Base-by-base conservation (phyloP, 352 stramenopile genomes). In the Pythium brassicae region DNA sequence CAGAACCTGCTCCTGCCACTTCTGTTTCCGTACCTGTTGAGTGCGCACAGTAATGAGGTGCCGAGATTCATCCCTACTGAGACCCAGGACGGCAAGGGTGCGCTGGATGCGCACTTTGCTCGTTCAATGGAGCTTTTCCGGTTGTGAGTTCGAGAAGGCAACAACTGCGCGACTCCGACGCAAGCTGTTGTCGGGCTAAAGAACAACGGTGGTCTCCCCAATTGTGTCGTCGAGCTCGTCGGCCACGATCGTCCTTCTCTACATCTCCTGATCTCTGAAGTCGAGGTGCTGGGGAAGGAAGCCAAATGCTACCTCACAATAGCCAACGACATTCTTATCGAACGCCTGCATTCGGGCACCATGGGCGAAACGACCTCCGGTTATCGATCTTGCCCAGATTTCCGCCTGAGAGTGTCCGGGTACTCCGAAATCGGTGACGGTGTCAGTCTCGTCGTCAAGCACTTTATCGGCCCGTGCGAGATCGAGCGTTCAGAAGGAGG, bases 11-110 rank as follows among this genome's bases (percentile, higher is more conserved):
- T 65, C 14, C 4, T 72, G 0, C 22, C 55, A 22, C 2, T 73
- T 2, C 17, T 66, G 4, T 8, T 74, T 4, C 61, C 64, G 2
- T 61, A 61, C 27, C 17, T 79, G 7, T 42, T 45, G 2, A n/a
- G 15, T 17, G 27, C 34, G 3, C 53, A 69, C 46, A 9, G 29
- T 9, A 35, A 10, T 9, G 29, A 35, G 4, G 29, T 35, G 50
- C 29, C 26, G 2, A 48, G 61, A 9, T 62, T 69, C 26, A 46
- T 79, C 15, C 67, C 72, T 20, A 69, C 65, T 0, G 69, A 77
- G 29, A 70, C 56, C 2, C 59, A 69, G 25, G 69, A 74, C 51
- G 62, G 62, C 5, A 71, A 72, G 26, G 46, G 46, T 14, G 17
- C 55, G 1, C 51, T 74, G 7, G 59, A 68, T 46, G 59, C 50